These are phyloP conservation scores for Rhododendron vialii DNA, from an alignment of 148 eudicot genomes.

Conservation along the genomic window DNA sequence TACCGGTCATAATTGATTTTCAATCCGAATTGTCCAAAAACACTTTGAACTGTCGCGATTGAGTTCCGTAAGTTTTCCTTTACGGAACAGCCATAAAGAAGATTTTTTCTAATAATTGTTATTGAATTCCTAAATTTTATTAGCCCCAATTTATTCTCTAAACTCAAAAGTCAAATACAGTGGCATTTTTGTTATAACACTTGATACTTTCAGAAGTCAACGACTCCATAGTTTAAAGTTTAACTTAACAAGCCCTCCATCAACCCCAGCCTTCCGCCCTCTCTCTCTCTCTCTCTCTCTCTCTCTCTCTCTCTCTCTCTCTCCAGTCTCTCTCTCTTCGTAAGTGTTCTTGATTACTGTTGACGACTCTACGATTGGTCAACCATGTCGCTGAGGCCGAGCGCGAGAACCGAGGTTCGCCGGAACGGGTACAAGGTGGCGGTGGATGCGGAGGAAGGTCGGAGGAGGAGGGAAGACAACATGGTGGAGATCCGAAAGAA, in stretches of 20 bases:
- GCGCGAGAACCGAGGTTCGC: conserved; percentile 27
- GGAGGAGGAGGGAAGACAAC: conserved; percentile 39
- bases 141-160: too few relatives aligned
- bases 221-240: neutral
- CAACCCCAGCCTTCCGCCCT: neutral
- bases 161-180: neutral
- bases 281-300: conserved; percentile 2
- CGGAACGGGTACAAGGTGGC: conserved; percentile 32
- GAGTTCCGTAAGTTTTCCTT: too few relatives aligned
- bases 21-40: too few relatives aligned
- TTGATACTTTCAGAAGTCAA: neutral
- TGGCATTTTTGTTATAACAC: neutral
- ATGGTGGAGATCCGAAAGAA: conserved; percentile 40
- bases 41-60: too few relatives aligned
- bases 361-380: neutral
- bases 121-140: too few relatives aligned
- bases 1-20: too few relatives aligned
- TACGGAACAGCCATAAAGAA: too few relatives aligned
- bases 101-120: too few relatives aligned
- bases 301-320: neutral
- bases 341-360: neutral
- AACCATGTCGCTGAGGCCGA: conserved; percentile 31
- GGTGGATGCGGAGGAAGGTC: conserved; percentile 40
- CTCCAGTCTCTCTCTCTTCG: too few relatives aligned
- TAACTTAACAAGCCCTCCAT: neutral